Conservation (phyloP, 805 yeast species). For the Maudiozyma bulderi region DNA sequence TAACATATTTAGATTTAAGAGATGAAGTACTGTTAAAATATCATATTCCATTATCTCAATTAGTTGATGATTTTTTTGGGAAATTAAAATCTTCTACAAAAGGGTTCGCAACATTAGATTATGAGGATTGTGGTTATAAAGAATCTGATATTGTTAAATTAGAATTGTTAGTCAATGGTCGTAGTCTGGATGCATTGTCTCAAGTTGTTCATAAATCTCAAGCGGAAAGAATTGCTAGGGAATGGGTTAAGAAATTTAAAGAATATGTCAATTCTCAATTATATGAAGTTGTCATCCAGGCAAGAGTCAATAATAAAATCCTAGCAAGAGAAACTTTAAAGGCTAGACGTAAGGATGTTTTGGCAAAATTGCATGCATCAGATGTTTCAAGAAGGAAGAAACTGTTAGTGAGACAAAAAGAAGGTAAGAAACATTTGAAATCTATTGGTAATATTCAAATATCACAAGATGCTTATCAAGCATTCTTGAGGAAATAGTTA, state of each 20-base stretch:
- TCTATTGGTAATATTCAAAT: constrained; percentile 69
- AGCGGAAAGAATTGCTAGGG: constrained; percentile 61
- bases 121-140: constrained; percentile 85
- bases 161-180: constrained; percentile 83
- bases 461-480: constrained; percentile 80
- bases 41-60: constrained; percentile 74
- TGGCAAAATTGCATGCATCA: constrained; percentile 86
- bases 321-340: constrained; percentile 89
- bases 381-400: constrained; percentile 87
- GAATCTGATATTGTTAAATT: constrained; percentile 75
- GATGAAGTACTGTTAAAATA: constrained; percentile 79
- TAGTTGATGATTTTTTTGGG: constrained; percentile 94
- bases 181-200: constrained; percentile 82
- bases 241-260: constrained; percentile 75
- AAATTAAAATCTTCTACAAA: constrained; percentile 79
- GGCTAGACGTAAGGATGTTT: constrained; percentile 90
- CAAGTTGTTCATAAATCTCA: constrained; percentile 81
- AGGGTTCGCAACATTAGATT: constrained; percentile 91
- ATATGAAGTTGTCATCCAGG: constrained; percentile 89
- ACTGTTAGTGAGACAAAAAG: constrained; percentile 78
- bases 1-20: constrained; percentile 57
- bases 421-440: constrained; percentile 76
- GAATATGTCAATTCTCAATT: constrained; percentile 72
- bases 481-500: constrained; percentile 44
- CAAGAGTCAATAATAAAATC: constrained; percentile 70